Evolutionary conservation across 2,329 filamentous ascomycete species (phyloP), one percentile per base, ranked within the genome.

Genomic region (Byssoonygena ceratinophila): DNA sequence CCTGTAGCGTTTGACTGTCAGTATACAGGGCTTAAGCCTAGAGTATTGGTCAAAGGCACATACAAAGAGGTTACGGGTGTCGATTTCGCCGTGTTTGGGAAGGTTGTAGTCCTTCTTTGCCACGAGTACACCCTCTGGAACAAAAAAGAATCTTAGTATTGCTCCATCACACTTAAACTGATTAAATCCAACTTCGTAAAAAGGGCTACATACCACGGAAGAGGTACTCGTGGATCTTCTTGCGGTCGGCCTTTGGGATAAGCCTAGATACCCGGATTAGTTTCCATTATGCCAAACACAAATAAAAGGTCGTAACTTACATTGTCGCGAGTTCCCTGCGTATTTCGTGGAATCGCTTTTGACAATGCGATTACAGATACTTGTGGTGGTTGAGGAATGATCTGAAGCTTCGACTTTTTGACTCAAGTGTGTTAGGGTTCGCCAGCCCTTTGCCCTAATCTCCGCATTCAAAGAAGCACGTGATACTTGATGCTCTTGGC

Each of bases 141-240:
- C 5, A 55, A 54, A 51, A 36, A 27, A 12, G 45, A 32, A 40
- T 46, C 25, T 58, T 48, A 52, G 49, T 52, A 48, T 34, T 34
- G n/a, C 9, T 43, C 22, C 40, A 23, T 3, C 16, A 36, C 7
- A 18, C 43, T 36, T 45, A 45, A 46, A 55, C 11, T 23, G 29
- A 37, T 4, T 11, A 4, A 37, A 18, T 16, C 4, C 20, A 20
- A 6, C 12, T 45, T n/a, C 25, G 16, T 40, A 18, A 22, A 40
- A 37, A 16, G 34, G 37, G n/a, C 20, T 60, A 70, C 71, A 68
- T 71, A 89, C 85, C 87, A 70, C 85, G 84, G 85, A 95, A 94
- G 82, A 98, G 87, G 85, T 91, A 94, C 85, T 91, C 91, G 83
- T 98, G 92, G 79, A 98, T 97, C 85, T 89, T 88, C 87, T 98